Base-by-base conservation (phyloP, 352 stramenopile species). In the Sclerospora graminicola region DNA sequence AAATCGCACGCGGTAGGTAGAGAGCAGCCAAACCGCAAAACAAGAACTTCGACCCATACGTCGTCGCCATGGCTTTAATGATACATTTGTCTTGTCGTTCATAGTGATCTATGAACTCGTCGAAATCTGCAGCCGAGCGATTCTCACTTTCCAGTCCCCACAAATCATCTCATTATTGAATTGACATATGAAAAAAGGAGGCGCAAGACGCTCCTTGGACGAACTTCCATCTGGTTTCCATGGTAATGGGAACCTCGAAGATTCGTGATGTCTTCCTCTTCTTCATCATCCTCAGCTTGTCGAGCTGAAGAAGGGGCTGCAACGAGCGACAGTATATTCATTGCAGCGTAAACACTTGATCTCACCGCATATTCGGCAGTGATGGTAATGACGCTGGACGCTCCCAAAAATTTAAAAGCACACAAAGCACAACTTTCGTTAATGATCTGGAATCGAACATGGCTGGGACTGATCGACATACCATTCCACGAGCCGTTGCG, bases 361-460 rank as follows among this genome's bases (percentile, higher is more conserved):
- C 44, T 86, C 71, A 10, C 74, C 77, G 14, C 77, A 89, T 69
- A 84, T 82, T 10, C 77, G 77, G 36, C 77, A 86, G 50, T 85
- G 71, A 41, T 89, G 77, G 1, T 73, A 71, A 15, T 78, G 70
- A 23, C 68, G 60, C 20, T 69, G 67, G 26, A 85, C 49, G 33
- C 80, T 61, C 1, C 68, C 55, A 31, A 87, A 83, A 42, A 63
- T 82, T 53, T 83, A 83, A 41, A 83, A 71, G 34, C 75, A 87
- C 40, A 77, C 68, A 38, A 67, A 78, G 41, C 65, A 82, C 9
- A 65, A 57, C 46, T 82, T 84, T 20, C 69, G 66, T 37, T 79
- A 51, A 33, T 65, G 51, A 27, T 85, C 69, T 5, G 73, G 69
- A n/a, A 85, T 57, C 72, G 69, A 84, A 41, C 54, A 75, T 10